Base-by-base conservation (phyloP, 2,329 filamentous ascomycete genomes). In the Apiospora marii region DNA sequence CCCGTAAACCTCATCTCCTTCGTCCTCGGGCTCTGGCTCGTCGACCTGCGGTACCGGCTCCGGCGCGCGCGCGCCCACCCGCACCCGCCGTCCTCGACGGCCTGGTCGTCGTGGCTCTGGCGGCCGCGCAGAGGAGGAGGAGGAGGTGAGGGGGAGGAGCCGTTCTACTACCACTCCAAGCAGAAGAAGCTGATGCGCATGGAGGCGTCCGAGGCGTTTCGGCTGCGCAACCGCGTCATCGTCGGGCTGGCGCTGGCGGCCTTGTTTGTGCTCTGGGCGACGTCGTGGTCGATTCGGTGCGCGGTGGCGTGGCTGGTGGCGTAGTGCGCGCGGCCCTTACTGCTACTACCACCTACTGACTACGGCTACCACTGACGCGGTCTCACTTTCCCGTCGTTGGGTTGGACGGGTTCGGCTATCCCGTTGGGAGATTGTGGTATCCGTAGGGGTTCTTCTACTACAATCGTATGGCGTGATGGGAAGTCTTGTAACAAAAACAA, bases 1-100 rank as follows among this genome's bases (percentile, higher is more conserved):
- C 91, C 92, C 10, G 76, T 93, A 74, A 85, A 90, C 75, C 89
- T 93, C 79, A 83, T 90, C 69, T 88, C 90, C 30, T 93, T 93
- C 81, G 80, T 94, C 58, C 67, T 93, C 75, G 93, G 91, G 1
- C 87, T 93, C 67, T 85, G 87, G 78, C 81, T 92, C 70, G 86
- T 93, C 61, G 91, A 93, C 82, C 83, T 87, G 69, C 85, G 85
- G 72, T 84, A 90, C 86, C 82, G 89, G 77, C 78, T 85, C 77
- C 78, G 85, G 80, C 85, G 90, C 81, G 75, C 83, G 68, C 68
- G 73, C 48, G 74, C 70, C 71, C 73, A 51, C 19, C 75, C 77
- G 70, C 69, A 80, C 34, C 73, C 85, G 68, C 84, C 83, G 5
- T 70, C 70, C 14, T 87, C 85, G 77, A 87, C 68, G 82, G 85